phyloP scores from a whole-genome alignment of 129 eudicot species.

The Saposhnikovia divaricata region DNA sequence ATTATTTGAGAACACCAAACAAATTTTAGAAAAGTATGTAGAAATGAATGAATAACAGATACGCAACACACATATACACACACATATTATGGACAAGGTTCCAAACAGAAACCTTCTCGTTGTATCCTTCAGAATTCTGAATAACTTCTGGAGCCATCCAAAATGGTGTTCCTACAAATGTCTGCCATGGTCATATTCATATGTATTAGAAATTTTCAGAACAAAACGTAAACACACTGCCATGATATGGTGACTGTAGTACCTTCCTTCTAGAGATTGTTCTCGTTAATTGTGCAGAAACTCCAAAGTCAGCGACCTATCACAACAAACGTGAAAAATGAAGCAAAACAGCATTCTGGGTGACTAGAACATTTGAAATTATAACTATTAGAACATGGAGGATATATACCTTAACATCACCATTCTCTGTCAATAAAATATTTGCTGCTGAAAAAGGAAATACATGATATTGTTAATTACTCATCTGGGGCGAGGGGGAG shows the following conservation, averaged over 20 bases:
- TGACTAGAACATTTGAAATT: background rate
- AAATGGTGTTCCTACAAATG: slow-evolving; percentile 97
- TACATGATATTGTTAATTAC: slow-evolving; percentile 20
- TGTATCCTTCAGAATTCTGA: slow-evolving; percentile 88
- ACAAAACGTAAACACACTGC: background rate
- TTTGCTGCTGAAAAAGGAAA: slow-evolving; percentile 75
- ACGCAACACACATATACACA: background rate
- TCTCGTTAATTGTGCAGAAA: slow-evolving; percentile 82
- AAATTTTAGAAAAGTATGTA: background rate
- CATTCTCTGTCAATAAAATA: slow-evolving; percentile 79
- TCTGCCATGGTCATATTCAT: slow-evolving; percentile 34
- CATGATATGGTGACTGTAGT: slow-evolving; percentile 4
- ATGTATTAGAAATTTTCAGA: background rate
- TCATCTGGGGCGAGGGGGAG: background rate
- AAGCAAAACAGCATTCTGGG: background rate
- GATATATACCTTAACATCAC: slow-evolving; percentile 81
- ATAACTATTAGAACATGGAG: slow-evolving; percentile 8
- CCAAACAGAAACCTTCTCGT: slow-evolving; percentile 64
- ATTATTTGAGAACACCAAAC: slow-evolving; percentile 8
- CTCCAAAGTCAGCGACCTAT: slow-evolving; percentile 96
- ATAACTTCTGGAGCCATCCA: slow-evolving; percentile 99
- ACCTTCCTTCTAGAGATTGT: slow-evolving; percentile 97
- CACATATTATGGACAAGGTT: background rate
- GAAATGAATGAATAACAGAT: background rate
- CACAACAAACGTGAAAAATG: background rate